phyloP scores from a whole-genome alignment of 1,284 basidiomycete species.

The Neolentinus lepideus region DNA sequence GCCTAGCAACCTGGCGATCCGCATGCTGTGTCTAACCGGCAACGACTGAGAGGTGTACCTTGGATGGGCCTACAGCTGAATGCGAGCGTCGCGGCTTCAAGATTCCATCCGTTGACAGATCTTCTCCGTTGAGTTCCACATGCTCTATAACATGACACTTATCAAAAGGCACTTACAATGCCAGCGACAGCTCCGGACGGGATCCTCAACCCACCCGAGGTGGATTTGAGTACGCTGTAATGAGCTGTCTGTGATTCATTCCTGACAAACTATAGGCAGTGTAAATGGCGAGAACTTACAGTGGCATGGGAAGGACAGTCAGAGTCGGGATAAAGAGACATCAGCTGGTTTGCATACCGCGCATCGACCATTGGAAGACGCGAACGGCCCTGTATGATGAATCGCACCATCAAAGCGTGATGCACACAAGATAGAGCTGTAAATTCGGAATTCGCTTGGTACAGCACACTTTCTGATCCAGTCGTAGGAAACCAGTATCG shows the following conservation, averaged over 20 bases:
- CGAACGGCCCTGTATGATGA: background rate
- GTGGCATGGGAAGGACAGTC: background rate
- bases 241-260: background rate
- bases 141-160: background rate
- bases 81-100: too few species aligned
- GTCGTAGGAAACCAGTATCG: background rate
- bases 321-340: background rate
- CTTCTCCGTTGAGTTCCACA: background rate
- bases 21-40: background rate
- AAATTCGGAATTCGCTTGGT: background rate
- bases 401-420: background rate
- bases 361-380: background rate
- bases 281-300: background rate
- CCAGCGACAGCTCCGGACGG: background rate
- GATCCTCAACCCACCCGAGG: background rate
- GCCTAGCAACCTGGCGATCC: background rate
- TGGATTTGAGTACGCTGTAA: background rate
- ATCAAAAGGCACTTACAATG: background rate
- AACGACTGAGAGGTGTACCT: background rate
- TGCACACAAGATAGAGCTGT: background rate
- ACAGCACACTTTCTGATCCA: background rate
- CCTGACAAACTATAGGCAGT: background rate
- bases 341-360: background rate
- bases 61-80: background rate
- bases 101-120: background rate